Evolutionary conservation across 352 stramenopile species (phyloP).

Genomic region (Blastocystis sp.): DNA sequence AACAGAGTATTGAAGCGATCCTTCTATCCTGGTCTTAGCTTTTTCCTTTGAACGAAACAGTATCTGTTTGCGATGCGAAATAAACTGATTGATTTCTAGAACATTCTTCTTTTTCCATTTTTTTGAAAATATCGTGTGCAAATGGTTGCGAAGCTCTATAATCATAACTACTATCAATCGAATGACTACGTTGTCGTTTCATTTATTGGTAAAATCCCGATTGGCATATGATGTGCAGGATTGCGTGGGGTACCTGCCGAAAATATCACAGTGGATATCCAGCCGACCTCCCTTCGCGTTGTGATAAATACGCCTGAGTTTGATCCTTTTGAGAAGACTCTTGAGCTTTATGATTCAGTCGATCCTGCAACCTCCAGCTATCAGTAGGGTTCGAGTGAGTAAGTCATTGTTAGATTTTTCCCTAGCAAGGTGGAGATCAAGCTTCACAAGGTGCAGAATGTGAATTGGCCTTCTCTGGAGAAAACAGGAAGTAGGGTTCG

Average conservation of each 20-base stretch:
- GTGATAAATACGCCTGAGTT: constrained; percentile 42
- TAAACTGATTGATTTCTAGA: constrained; percentile 30
- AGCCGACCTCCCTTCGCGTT: neutral
- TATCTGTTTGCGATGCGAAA: neutral
- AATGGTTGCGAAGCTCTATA: constrained; percentile 28
- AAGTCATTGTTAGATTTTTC: neutral
- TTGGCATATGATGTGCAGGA: neutral
- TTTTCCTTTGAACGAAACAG: too few relatives aligned
- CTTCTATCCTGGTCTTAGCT: too few relatives aligned
- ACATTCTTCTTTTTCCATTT: neutral
- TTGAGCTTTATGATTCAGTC: neutral
- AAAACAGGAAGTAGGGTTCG: neutral
- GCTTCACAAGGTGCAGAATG: constrained; percentile 19
- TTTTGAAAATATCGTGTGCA: neutral
- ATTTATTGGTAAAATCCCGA: neutral
- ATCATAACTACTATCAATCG: constrained; percentile 54
- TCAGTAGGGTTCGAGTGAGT: neutral
- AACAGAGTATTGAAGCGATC: too few relatives aligned
- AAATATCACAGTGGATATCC: constrained; percentile 48
- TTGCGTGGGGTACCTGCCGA: neutral
- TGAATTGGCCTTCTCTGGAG: constrained; percentile 42
- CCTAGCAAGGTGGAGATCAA: constrained; percentile 57
- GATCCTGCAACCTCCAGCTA: constrained; percentile 44
- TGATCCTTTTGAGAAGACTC: constrained; percentile 44
- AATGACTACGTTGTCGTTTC: constrained; percentile 18